Evolutionary conservation across 2,329 filamentous ascomycete species (phyloP), one percentile per base, ranked within the genome.

Genomic region (Verticillium nubilum): DNA sequence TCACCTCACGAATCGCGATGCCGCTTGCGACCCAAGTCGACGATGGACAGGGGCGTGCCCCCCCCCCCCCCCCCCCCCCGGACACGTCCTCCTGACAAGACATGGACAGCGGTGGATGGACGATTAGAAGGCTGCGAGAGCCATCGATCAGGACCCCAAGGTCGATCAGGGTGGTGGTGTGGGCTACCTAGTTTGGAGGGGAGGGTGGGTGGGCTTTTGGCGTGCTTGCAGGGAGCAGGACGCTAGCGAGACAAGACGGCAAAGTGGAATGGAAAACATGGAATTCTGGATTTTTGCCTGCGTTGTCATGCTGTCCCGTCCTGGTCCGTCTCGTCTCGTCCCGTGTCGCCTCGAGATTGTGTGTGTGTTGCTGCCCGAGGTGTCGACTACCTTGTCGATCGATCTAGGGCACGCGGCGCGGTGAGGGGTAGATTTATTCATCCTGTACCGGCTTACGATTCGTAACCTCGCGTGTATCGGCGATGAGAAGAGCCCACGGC

Each of bases 211-310:
- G 35, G 35, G n/a, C 5, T n/a, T 29, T 25, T 25, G 29, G 54
- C 31, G 54, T 28, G 35, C 25, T 25, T 42, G 19, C 29, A 35
- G 33, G 31, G 35, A 6, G 17, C 42, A 47, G 42, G 9, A 12
- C 42, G 19, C 42, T 47, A 47, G 19, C 19, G 17, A 47, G 19
- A 47, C 42, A 25, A 47, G 42, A 47, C 42, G 54, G 54, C 33
- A 56, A 56, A 56, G 54, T 56, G 35, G 54, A 25, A 56, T 35
- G 33, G 35, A 37, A 56, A 56, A 56, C 54, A 56, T 56, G 54
- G 54, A 56, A 56, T 56, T 56, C 54, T 56, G 54, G 29, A 19
- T 56, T 56, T 47, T 23, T 47, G 23, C 23, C 52, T 17, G n/a
- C 6, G 26, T 29, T 15, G 35, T 26, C 50, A 25, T 23, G n/a